These are phyloP conservation scores for Termitomyces sp. DNA, from an alignment of 768 basidiomycete species.

Conservation along the genomic window DNA sequence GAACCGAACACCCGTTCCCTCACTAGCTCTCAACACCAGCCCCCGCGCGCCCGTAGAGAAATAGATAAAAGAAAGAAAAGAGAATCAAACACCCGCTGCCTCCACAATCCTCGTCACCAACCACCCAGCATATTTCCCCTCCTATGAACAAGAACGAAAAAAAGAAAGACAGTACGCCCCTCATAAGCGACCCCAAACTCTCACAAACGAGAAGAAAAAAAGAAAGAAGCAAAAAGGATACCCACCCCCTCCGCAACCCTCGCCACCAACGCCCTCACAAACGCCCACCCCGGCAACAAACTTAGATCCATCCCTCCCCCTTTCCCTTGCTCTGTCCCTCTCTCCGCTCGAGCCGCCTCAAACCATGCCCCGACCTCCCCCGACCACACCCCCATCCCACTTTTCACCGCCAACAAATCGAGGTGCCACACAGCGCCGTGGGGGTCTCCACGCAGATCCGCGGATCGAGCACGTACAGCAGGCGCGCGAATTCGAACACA, in stretches of 20 bases:
- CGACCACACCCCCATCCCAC: conserved; percentile 78
- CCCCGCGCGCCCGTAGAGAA: too few relatives aligned
- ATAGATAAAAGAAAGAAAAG: neutral
- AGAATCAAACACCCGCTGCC: conserved; percentile 35
- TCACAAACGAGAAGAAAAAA: neutral
- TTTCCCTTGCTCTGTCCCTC: conserved; percentile 9
- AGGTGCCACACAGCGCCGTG: conserved; percentile 82
- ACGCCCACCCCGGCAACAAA: conserved; percentile 75
- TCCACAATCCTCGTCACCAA: conserved; percentile 59
- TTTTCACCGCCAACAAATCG: conserved; percentile 82
- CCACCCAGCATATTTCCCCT: too few relatives aligned
- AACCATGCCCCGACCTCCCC: conserved; percentile 15
- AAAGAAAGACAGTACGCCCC: too few relatives aligned
- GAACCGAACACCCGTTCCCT: too few relatives aligned
- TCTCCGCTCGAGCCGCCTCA: conserved; percentile 3
- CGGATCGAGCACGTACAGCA: conserved; percentile 83
- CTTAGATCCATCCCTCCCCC: conserved; percentile 44
- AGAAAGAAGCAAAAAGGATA: neutral
- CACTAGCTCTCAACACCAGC: too few relatives aligned
- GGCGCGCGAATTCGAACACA: conserved; percentile 87
- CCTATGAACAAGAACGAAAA: too few relatives aligned
- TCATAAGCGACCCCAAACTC: too few relatives aligned
- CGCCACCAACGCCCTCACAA: conserved; percentile 67
- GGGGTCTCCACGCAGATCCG: conserved; percentile 83
- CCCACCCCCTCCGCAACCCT: conserved; percentile 46